These are phyloP conservation scores for Rugonectria rugulosa DNA, from an alignment of 2,329 filamentous ascomycete genomes.

Conservation along the genomic window DNA sequence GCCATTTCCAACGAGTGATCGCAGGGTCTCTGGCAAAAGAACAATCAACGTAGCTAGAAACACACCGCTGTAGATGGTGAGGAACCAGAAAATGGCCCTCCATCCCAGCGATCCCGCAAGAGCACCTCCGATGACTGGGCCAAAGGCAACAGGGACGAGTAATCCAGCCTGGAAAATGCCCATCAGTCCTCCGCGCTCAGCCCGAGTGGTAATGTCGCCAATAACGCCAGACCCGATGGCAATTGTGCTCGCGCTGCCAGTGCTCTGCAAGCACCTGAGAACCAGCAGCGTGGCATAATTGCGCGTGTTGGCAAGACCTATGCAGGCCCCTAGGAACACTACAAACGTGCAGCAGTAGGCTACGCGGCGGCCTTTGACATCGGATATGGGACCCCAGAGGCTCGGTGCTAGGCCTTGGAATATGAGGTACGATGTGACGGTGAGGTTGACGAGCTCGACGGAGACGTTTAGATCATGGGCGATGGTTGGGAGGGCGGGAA, in stretches of 20 bases:
- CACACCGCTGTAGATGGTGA: constrained; percentile 24
- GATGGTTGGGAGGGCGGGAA: constrained; percentile 55
- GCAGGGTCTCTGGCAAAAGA: constrained; percentile 22
- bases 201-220: constrained; percentile 40
- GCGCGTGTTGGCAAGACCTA: constrained; percentile 52
- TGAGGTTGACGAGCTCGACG: constrained; percentile 50
- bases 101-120: constrained; percentile 41
- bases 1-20: constrained; percentile 25
- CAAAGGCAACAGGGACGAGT: constrained; percentile 52
- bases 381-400: constrained; percentile 58
- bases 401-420: constrained; percentile 63
- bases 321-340: constrained; percentile 56
- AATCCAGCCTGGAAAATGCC: constrained; percentile 35
- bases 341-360: constrained; percentile 55
- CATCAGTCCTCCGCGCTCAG: constrained; percentile 41
- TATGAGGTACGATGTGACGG: constrained; percentile 57
- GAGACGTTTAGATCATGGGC: constrained; percentile 53
- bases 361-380: constrained; percentile 53
- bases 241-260: constrained; percentile 53
- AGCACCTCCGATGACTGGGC: constrained; percentile 52
- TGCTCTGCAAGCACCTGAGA: constrained; percentile 56
- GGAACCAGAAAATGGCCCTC: constrained; percentile 31
- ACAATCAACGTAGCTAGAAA: constrained; percentile 12
- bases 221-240: constrained; percentile 43
- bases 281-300: constrained; percentile 53